phyloP scores from a whole-genome alignment of 306 rosid genomes.

The Vigna hirtella region DNA sequence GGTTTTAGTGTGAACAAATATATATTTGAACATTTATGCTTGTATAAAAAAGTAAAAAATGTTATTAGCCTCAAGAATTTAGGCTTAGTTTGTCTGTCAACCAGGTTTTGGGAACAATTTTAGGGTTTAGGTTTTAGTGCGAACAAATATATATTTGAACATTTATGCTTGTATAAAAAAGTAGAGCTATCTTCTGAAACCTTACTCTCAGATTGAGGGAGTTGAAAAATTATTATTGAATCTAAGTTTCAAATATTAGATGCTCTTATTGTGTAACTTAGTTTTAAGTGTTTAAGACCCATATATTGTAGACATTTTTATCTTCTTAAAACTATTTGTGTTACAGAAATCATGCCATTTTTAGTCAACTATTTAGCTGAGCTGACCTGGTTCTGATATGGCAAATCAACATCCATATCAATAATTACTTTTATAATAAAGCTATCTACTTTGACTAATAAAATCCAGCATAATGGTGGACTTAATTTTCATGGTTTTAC shows the following conservation, averaged over 20 bases:
- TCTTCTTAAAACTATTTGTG: constrained; percentile 11
- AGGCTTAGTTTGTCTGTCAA: background rate
- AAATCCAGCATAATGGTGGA: background rate
- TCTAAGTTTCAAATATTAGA: background rate
- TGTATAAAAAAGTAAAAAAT: background rate
- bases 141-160: constrained; percentile 16
- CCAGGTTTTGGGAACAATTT: constrained; percentile 8
- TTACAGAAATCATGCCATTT: constrained; percentile 9
- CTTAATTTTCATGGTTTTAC: background rate
- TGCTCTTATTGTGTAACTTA: background rate
- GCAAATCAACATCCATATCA: background rate
- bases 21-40: constrained; percentile 17
- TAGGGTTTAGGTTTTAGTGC: constrained; percentile 17
- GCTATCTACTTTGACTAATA: background rate
- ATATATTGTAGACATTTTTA: background rate
- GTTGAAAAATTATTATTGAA: background rate
- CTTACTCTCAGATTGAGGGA: background rate
- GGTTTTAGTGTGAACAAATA: constrained; percentile 8
- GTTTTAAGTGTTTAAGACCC: constrained; percentile 10
- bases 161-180: constrained; percentile 10
- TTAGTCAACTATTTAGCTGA: constrained; percentile 12
- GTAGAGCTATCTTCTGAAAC: constrained; percentile 12
- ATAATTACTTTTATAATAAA: background rate
- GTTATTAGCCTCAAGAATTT: background rate
- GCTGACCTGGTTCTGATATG: background rate